Base-by-base conservation (phyloP, 331 rosid species). In the Pyracantha coccinea region DNA sequence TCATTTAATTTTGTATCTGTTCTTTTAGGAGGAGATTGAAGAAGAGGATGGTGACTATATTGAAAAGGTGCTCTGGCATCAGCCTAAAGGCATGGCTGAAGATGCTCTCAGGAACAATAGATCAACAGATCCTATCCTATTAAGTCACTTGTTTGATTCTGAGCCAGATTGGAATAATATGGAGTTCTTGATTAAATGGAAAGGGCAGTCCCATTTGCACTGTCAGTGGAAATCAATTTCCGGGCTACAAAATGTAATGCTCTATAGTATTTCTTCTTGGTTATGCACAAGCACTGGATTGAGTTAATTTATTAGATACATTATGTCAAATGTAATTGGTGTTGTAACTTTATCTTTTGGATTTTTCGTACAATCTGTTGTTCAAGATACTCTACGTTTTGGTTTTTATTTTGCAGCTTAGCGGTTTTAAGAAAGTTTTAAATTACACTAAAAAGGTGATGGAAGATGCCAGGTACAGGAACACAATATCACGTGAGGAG, bases 31-130 rank as follows among this genome's bases (percentile, higher is more conserved):
- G 78, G 99, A 95, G 74, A 62, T 86, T 78, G 99, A 95, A 78
- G 99, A 92, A 85, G 99, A 95, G 2, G 99, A 95, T 57, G 86
- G 92, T 75, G 99, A 95, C 78, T 89, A 85, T 75, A 95, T 95
- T 65, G 99, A 95, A 79, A 95, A 86, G 84, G 98, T 95, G 80
- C 92, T 95, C 52, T 95, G 99, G 99, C 99, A 95, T 84, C 99
- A 95, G 81, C 97, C 92, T 29, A 95, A 75, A 85, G 99, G 99
- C 76, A 85, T 52, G 80, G 88, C 99, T 63, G 99, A 92, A 83
- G 97, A 89, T 64, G 98, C 97, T 66, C 79, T 74, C 69, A 88
- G 84, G 84, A 88, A 88, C 78, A 90, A 83, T 80, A 83, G 89
- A 82, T 84, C 99, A 19, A 72, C 91, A 5, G 92, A 90, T 52